These are phyloP conservation scores for Ministeria vibrans DNA, from an alignment of 78 protist genomes.

Conservation along the genomic window DNA sequence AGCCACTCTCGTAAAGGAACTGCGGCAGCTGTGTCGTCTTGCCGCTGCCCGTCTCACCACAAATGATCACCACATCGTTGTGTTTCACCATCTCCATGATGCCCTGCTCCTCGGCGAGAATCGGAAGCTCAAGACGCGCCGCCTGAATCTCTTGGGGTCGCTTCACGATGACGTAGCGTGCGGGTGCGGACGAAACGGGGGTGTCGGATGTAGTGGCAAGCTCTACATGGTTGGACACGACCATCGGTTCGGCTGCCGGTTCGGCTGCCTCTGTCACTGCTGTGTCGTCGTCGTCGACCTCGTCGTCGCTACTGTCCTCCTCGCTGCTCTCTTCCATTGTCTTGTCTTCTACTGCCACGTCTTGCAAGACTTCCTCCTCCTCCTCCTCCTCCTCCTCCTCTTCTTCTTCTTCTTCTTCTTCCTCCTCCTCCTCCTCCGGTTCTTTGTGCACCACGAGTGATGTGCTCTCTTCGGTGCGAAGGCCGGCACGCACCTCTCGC, in stretches of 20 bases:
- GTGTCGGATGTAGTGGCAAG: neutral
- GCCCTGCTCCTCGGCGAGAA: constrained; percentile 61
- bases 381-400: neutral
- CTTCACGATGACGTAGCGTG: constrained; percentile 7
- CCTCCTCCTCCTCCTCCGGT: too few species aligned
- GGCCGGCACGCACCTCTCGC: too few species aligned
- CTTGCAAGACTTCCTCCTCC: neutral
- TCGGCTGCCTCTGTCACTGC: neutral
- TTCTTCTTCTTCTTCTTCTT: too few species aligned
- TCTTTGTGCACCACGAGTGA: too few species aligned
- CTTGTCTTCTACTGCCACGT: neutral
- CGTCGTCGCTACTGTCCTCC: neutral
- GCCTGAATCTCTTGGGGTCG: constrained; percentile 8
- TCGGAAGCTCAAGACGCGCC: constrained; percentile 36
- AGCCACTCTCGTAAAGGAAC: constrained; percentile 88
- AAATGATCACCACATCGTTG: constrained; percentile 60
- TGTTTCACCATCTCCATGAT: constrained; percentile 82
- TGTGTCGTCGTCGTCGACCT: neutral
- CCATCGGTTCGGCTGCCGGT: neutral
- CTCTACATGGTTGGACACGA: neutral
- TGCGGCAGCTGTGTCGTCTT: constrained; percentile 93
- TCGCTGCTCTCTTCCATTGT: neutral
- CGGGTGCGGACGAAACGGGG: neutral
- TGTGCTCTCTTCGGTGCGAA: too few species aligned
- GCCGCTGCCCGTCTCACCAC: constrained; percentile 91